These are phyloP conservation scores for Russula brevipes DNA, from an alignment of 768 basidiomycete species.

Conservation along the genomic window DNA sequence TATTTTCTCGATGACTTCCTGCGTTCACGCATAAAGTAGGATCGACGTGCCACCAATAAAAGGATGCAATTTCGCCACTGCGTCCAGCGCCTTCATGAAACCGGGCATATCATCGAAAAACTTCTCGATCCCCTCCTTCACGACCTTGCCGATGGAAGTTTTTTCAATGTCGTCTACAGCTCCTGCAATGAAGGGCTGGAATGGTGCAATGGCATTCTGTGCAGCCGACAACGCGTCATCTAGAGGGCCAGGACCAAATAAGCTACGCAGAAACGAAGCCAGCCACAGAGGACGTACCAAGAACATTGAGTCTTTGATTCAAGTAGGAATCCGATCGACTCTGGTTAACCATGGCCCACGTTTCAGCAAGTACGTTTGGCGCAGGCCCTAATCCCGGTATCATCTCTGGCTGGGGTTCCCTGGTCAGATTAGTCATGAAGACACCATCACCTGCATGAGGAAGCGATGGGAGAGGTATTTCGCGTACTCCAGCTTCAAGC, in stretches of 20 bases:
- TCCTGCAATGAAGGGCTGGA: not conserved
- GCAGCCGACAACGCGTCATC: not conserved
- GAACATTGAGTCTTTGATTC: not conserved
- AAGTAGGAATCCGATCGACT: not conserved
- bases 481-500: not conserved
- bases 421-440: not conserved
- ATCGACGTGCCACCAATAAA: conserved; percentile 28
- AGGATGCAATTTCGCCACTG: conserved; percentile 30
- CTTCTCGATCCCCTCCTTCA: conserved; percentile 26
- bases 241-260: not conserved
- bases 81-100: conserved; percentile 31
- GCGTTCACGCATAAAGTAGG: not conserved
- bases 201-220: not conserved
- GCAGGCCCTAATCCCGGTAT: not conserved
- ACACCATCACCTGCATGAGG: not conserved
- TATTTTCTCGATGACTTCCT: conserved; percentile 3
- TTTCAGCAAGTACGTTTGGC: not conserved
- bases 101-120: conserved; percentile 6
- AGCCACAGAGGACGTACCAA: not conserved
- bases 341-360: not conserved
- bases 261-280: not conserved
- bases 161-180: not conserved
- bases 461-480: not conserved
- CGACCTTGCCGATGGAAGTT: not conserved
- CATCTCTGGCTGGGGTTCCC: not conserved